Percentiles rank a stretch among this genome's conserved stretches.
Evolutionary conservation across 2,329 filamentous ascomycete species (phyloP).

Genomic region (Chalaropsis ovoidea): DNA sequence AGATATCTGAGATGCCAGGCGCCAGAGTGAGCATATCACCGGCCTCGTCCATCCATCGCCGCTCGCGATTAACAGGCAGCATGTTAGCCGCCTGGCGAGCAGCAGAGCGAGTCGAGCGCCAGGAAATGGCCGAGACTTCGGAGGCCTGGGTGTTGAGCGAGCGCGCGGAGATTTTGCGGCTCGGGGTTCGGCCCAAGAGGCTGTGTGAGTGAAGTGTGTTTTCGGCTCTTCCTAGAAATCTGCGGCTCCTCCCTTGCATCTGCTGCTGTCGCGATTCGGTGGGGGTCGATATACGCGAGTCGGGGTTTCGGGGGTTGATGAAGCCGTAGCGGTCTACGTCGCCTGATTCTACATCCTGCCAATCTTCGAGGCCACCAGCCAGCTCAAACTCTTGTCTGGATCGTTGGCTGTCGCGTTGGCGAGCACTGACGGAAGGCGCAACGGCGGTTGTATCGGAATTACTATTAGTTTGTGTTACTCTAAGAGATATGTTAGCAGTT

Average conservation of each 20-base stretch:
- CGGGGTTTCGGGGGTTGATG: conserved; percentile 38
- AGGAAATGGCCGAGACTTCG: conserved; percentile 42
- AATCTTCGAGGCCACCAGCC: conserved; percentile 54
- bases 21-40: conserved; percentile 56
- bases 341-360: conserved; percentile 51
- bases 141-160: conserved; percentile 51
- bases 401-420: conserved; percentile 36
- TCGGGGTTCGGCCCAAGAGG: conserved; percentile 38
- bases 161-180: conserved; percentile 47
- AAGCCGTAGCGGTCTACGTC: conserved; percentile 61
- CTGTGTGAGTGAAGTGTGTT: conserved; percentile 23
- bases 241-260: conserved; percentile 33
- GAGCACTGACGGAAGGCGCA: conserved; percentile 37
- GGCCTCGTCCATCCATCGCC: conserved; percentile 53
- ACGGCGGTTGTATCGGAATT: conserved; percentile 33
- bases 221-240: conserved; percentile 34
- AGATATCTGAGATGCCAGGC: conserved; percentile 46
- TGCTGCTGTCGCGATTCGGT: conserved; percentile 30
- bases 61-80: conserved; percentile 51
- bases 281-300: conserved; percentile 36
- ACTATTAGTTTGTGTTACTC: conserved; percentile 20
- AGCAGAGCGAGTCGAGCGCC: conserved; percentile 45
- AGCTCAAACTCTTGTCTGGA: conserved; percentile 38
- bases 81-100: conserved; percentile 50
- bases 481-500: conserved; percentile 27